Evolutionary conservation across 1,284 basidiomycete genomes (phyloP).

Genomic region (Trichosporon ovoides): DNA sequence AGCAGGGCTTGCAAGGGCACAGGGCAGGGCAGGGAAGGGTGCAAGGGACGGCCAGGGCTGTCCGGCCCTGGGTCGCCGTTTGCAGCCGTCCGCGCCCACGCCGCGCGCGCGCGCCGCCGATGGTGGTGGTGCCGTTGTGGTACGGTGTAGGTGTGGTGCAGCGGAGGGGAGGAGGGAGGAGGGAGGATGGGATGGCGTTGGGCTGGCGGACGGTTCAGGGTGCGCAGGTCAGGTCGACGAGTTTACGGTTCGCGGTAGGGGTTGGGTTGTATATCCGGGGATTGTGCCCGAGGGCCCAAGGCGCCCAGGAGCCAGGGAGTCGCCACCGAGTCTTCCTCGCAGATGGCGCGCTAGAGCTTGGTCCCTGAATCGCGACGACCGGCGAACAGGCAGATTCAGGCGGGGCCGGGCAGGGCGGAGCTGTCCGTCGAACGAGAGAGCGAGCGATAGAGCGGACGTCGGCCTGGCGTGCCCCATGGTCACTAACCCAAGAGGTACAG

Average conservation of each 20-base stretch:
- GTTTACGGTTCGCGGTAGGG: conserved; percentile 3
- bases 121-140: too few relatives aligned
- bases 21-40: not conserved
- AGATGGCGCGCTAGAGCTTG: too few relatives aligned
- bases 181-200: too few relatives aligned
- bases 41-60: too few relatives aligned
- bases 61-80: too few relatives aligned
- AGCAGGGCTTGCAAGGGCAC: not conserved
- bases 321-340: too few relatives aligned
- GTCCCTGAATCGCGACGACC: not conserved
- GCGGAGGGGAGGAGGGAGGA: too few relatives aligned
- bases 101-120: too few relatives aligned
- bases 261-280: not conserved
- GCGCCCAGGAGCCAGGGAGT: too few relatives aligned
- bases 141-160: too few relatives aligned
- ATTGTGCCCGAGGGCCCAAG: not conserved
- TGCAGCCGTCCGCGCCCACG: too few relatives aligned
- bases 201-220: not conserved
- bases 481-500: conserved; percentile 4
- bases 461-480: not conserved
- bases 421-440: too few relatives aligned
- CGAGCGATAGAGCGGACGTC: not conserved
- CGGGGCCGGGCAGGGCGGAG: not conserved
- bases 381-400: not conserved
- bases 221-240: not conserved